Percentiles rank a stretch among this genome's conserved stretches.
phyloP scores from a whole-genome alignment of 2,329 filamentous ascomycete genomes.

The Botrytis sinoallii region DNA sequence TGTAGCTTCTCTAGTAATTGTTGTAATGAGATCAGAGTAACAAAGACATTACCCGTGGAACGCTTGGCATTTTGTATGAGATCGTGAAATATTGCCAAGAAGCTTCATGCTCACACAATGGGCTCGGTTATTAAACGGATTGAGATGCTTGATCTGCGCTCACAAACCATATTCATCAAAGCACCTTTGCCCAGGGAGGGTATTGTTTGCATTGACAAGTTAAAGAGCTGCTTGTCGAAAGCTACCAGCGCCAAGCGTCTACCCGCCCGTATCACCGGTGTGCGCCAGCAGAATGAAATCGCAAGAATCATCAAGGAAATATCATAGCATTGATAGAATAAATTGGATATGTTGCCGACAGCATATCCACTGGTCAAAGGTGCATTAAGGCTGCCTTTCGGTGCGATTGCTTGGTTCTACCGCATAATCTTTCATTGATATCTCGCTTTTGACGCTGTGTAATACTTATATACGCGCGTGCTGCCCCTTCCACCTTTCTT shows the following conservation, averaged over 20 bases:
- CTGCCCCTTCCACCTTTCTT: not conserved
- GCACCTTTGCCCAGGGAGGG: not conserved
- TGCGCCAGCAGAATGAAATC: not conserved
- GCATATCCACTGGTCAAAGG: not conserved
- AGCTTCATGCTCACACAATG: not conserved
- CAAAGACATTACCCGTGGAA: not conserved
- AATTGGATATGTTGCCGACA: not conserved
- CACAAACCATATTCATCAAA: not conserved
- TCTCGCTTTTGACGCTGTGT: not conserved
- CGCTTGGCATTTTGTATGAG: too few species aligned
- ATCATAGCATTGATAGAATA: not conserved
- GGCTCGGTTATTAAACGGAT: not conserved
- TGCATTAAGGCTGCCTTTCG: slow-evolving; percentile 1
- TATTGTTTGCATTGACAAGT: not conserved
- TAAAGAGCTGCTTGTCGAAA: not conserved
- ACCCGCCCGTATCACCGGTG: not conserved
- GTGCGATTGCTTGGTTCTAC: slow-evolving; percentile 3
- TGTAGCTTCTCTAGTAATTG: not conserved
- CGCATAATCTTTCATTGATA: slow-evolving; percentile 6
- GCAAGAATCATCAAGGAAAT: slow-evolving; percentile 1
- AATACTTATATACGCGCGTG: slow-evolving; percentile 12
- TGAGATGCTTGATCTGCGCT: not conserved
- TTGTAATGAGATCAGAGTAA: too few species aligned
- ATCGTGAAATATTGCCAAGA: not conserved
- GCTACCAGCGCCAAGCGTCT: not conserved